Conservation (phyloP, 2,329 filamentous ascomycete genomes). For the Aspergillus candidus region DNA sequence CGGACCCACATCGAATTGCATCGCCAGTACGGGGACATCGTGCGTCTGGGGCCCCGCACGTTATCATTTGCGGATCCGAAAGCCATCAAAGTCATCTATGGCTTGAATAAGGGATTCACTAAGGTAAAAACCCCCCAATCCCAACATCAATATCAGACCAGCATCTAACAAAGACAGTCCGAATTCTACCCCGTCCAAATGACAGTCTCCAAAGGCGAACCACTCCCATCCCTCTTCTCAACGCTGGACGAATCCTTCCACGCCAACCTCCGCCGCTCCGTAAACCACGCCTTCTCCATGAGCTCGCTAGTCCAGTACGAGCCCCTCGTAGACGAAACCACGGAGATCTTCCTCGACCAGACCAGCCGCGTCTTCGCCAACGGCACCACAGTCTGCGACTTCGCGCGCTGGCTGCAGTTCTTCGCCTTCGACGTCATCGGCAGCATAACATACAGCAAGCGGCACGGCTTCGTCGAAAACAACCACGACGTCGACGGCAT, state of each 20-base stretch:
- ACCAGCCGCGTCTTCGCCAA: conserved; percentile 3
- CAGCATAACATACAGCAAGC: conserved; percentile 69
- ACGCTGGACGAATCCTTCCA: conserved; percentile 46
- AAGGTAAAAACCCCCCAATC: conserved; percentile 51
- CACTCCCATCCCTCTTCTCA: conserved; percentile 68
- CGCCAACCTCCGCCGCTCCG: conserved; percentile 11
- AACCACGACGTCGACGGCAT: conserved; percentile 57
- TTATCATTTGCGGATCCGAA: conserved; percentile 69
- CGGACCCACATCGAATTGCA: conserved; percentile 64
- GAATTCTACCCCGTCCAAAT: conserved; percentile 78
- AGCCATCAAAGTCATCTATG: conserved; percentile 72
- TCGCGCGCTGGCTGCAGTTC: conserved; percentile 61
- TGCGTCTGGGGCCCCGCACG: conserved; percentile 65
- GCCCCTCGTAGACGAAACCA: conserved; percentile 11
- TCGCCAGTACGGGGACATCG: conserved; percentile 64
- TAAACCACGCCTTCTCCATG: conserved; percentile 14
- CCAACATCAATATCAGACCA: not conserved
- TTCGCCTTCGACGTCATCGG: conserved; percentile 82
- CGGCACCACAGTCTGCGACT: conserved; percentile 11
- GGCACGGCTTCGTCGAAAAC: conserved; percentile 69
- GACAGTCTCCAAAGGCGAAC: conserved; percentile 61
- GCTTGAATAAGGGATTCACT: conserved; percentile 70
- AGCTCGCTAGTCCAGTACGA: conserved; percentile 11
- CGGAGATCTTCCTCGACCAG: conserved; percentile 8
- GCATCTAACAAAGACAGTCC: conserved; percentile 36